Base-by-base conservation (phyloP, 495 filamentous ascomycete genomes). In the Echria macrotheca region DNA sequence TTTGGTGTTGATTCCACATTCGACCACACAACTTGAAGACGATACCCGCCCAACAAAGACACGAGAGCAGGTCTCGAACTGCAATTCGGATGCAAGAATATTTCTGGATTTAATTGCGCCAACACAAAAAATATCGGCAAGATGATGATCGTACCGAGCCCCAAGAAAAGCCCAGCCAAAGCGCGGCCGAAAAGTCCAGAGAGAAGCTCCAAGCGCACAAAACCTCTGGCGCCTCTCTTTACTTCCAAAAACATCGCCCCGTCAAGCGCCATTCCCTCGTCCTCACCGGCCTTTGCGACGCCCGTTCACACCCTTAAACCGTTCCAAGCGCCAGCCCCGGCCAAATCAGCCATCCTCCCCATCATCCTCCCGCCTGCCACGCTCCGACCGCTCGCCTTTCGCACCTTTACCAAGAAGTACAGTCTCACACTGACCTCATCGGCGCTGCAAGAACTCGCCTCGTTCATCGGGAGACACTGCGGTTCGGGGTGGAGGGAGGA, bases 321-420 rank as follows among this genome's bases (percentile, higher is more conserved):
- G n/a, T 74, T 77, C 65, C 67, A 71, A 47, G 57, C 74, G 52
- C 63, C 67, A 18, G 59, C 68, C 19, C 71, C 75, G 64, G 55
- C 77, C 11, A 86, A 86, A 55, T 78, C 86, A 0, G 87, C 87
- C 15, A 83, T 96, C 41, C 73, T 97, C 5, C 88, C 93, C 10
- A 89, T 98, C 45, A 66, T 91, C 26, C 85, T 98, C 24, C 90
- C 90, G 14, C 85, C 89, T 3, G 80, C 86, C 18, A 91, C 87
- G 0, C 74, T 98, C 26, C 80, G 93, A 54, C 94, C 93, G 5
- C 74, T 96, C 26, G 93, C 93, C 32, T 97, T 98, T 64, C 85
- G 93, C 31, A 91, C 88, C 0, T 94, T 98, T 55, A 98, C 93
- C 5, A 95, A 96, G 69, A 98, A 98, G 59, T 89, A 98, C 67